Evolutionary conservation across 345 rosid species (phyloP).

Genomic region (Bretschneidera sinensis): DNA sequence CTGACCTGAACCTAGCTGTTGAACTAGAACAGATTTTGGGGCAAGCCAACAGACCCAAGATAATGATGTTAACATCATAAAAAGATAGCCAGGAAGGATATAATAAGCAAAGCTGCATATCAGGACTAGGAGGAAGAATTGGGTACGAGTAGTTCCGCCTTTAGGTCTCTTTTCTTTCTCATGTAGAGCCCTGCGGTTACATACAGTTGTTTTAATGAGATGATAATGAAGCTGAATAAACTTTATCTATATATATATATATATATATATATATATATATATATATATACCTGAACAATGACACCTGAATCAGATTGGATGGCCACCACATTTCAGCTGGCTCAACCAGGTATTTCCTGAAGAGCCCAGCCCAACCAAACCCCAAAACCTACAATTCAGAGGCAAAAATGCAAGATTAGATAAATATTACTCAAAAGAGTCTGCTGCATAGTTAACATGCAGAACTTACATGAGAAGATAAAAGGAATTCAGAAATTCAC

Average conservation of each 20-base stretch:
- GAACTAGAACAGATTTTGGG: constrained; percentile 53
- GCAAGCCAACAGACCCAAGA: constrained; percentile 85
- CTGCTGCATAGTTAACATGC: too few relatives aligned
- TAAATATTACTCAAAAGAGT: too few relatives aligned
- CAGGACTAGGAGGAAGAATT: constrained; percentile 61
- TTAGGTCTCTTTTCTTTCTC: constrained; percentile 47
- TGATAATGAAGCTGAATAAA: neutral
- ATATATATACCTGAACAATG: constrained; percentile 55
- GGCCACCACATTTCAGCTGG: constrained; percentile 98
- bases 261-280: too few relatives aligned
- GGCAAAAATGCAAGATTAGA: neutral
- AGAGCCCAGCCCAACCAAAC: constrained; percentile 87
- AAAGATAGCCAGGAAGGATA: constrained; percentile 56
- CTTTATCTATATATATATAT: too few relatives aligned
- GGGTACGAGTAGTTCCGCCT: constrained; percentile 44
- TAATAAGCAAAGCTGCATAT: constrained; percentile 63
- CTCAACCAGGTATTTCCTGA: constrained; percentile 66
- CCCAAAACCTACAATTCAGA: constrained; percentile 45
- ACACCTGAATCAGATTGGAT: constrained; percentile 62
- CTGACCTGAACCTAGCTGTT: constrained; percentile 76
- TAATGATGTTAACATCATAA: constrained; percentile 42
- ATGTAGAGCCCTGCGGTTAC: constrained; percentile 56
- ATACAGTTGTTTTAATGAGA: neutral
- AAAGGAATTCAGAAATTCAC: neutral
- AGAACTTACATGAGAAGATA: neutral